Evolutionary conservation across 352 stramenopile species (phyloP), one percentile per base, ranked within the genome.

Genomic region (Phytopythium chamaehyphon): DNA sequence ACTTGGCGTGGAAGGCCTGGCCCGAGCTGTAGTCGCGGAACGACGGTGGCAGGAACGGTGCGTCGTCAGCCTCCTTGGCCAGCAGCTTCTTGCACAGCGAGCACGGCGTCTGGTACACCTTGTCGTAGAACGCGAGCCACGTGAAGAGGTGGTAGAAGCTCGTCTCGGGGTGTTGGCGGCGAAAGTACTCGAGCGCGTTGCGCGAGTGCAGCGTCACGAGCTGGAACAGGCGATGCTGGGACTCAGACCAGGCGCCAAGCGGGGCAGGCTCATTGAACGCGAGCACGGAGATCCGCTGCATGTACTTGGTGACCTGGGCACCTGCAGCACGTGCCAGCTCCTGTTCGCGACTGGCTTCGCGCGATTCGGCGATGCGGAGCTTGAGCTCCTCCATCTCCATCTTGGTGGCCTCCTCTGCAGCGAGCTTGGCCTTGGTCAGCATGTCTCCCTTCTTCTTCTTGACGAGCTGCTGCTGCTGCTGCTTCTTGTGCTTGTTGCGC

Each of bases 401-500:
- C 54, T 94, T 94, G 15, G 83, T 91, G 15, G 83, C 83, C 55
- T 94, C 83, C 52, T 94, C 83, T 2, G 83, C 83, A 2, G 83
- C 83, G 56, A 91, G 74, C 52, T 88, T 92, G 56, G 82, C 83
- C 54, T 92, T 92, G 47, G 83, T 83, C 12, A 94, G 77, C 81
- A 94, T 90, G 61, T 94, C 83, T 6, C 73, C 74, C 51, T 91
- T 91, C 56, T 92, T 91, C 61, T 90, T 92, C 66, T 90, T 90
- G 24, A 94, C 71, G 28, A 94, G 70, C 47, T 88, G 82, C 51
- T 89, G 82, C 37, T 82, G 71, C 56, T 86, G 75, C 18, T 40
- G 23, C 56, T 93, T 90, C 61, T 92, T 91, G 57, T 83, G 69
- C 52, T 94, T 94, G 64, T 85, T 88, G 55, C 83, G 81, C 51